Conservation (phyloP, 2,329 filamentous ascomycete genomes). For the Shiraia bambusicola region DNA sequence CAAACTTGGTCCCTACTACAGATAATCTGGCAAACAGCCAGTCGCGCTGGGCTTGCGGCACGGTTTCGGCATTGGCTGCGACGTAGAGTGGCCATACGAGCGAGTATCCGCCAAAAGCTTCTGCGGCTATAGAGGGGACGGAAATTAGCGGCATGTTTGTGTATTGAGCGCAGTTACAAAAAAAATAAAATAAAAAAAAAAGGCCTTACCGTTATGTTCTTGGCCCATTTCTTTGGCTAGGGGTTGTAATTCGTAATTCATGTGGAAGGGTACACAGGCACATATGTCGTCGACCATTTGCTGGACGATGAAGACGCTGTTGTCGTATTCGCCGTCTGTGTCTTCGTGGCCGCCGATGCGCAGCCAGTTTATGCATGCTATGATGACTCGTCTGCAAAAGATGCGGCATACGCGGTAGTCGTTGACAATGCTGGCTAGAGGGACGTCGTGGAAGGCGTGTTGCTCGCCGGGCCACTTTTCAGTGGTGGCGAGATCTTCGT, state of each 20-base stretch:
- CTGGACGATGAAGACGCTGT: conserved; percentile 35
- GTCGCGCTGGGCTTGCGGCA: conserved; percentile 39
- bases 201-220: conserved; percentile 36
- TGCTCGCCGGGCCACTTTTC: conserved; percentile 43
- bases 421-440: conserved; percentile 44
- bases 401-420: conserved; percentile 46
- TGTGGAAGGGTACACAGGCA: conserved; percentile 44
- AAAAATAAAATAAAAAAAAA: not conserved
- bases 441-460: conserved; percentile 44
- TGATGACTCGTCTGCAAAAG: conserved; percentile 44
- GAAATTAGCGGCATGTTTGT: conserved; percentile 7
- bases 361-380: conserved; percentile 39
- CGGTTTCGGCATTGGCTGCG: conserved; percentile 39
- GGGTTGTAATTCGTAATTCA: conserved; percentile 42
- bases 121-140: conserved; percentile 32
- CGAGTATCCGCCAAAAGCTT: conserved; percentile 44
- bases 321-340: conserved; percentile 16
- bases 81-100: conserved; percentile 47
- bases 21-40: conserved; percentile 43
- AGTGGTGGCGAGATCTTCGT: conserved; percentile 31
- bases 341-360: conserved; percentile 11
- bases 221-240: conserved; percentile 37
- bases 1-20: conserved; percentile 41
- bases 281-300: conserved; percentile 45
- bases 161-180: too few species aligned